Evolutionary conservation across 208 protist genomes (phyloP).

Genomic region (Lotmaria passim): DNA sequence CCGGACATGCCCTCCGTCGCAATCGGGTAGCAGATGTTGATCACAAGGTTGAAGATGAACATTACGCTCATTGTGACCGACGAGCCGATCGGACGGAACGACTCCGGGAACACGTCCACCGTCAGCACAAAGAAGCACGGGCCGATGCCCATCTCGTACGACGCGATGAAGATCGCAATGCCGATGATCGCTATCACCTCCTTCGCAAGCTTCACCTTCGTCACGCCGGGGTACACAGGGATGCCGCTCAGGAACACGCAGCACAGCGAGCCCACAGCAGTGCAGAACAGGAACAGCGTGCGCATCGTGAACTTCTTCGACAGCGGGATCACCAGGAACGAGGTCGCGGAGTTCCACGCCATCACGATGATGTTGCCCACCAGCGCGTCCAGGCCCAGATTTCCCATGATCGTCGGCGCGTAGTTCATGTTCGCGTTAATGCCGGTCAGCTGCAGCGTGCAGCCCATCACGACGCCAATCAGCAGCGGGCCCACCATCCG

Average conservation of each 20-base stretch:
- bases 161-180: slow-evolving; percentile 58
- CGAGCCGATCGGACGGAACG: slow-evolving; percentile 59
- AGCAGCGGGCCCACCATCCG: slow-evolving; percentile 41
- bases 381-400: slow-evolving; percentile 43
- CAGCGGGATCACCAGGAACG: slow-evolving; percentile 55
- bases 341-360: slow-evolving; percentile 61
- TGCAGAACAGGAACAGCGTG: slow-evolving; percentile 42
- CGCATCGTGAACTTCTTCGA: slow-evolving; percentile 51
- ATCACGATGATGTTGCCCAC: slow-evolving; percentile 72
- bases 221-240: slow-evolving; percentile 62
- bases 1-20: slow-evolving; percentile 65
- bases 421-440: slow-evolving; percentile 82
- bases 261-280: slow-evolving; percentile 38
- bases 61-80: slow-evolving; percentile 47
- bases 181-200: slow-evolving; percentile 53
- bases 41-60: slow-evolving; percentile 69
- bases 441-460: slow-evolving; percentile 66
- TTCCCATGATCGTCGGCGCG: slow-evolving; percentile 60
- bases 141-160: slow-evolving; percentile 60
- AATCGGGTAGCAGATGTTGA: slow-evolving; percentile 71
- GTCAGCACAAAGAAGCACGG: slow-evolving; percentile 67
- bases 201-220: slow-evolving; percentile 26
- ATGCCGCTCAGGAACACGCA: slow-evolving; percentile 65
- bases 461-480: slow-evolving; percentile 43
- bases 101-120: slow-evolving; percentile 65